Conservation (phyloP, 108 stramenopile genomes). For the Bacterosira constricta region DNA sequence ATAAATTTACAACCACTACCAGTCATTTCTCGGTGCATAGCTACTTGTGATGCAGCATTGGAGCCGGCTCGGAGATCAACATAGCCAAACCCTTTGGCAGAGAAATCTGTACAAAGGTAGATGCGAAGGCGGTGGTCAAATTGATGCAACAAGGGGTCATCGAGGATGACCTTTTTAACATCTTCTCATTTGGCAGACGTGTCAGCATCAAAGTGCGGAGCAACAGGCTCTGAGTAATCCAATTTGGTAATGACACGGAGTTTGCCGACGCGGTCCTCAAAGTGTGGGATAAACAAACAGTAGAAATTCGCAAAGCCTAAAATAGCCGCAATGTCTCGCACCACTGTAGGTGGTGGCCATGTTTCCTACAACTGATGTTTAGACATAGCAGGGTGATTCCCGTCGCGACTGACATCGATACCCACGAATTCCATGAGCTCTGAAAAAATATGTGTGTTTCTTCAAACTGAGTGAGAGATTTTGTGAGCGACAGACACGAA, state of each 20-base stretch:
- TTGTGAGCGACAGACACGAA: too few species aligned
- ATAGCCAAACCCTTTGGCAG: constrained; percentile 7
- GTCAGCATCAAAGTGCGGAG: background rate
- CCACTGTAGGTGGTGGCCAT: background rate
- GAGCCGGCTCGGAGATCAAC: background rate
- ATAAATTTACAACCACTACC: constrained; percentile 11
- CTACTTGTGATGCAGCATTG: background rate
- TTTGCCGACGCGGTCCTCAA: background rate
- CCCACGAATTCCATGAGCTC: constrained; percentile 4
- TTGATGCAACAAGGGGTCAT: constrained; percentile 6
- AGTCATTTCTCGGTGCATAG: background rate
- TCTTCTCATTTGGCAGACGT: background rate
- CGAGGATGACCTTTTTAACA: constrained; percentile 4
- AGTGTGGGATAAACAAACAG: background rate
- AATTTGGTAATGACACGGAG: background rate
- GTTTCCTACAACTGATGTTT: background rate
- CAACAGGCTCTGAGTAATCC: background rate
- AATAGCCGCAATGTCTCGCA: constrained; percentile 2
- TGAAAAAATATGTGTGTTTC: background rate
- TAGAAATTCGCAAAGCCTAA: constrained; percentile 10
- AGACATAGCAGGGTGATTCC: too few species aligned
- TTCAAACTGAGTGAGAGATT: background rate
- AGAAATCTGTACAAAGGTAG: constrained; percentile 12
- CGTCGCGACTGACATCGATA: background rate
- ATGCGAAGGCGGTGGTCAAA: constrained; percentile 1